Evolutionary conservation across 2,329 filamentous ascomycete genomes (phyloP), one percentile per base, ranked within the genome.

Genomic region (Pseudonectria buxi): DNA sequence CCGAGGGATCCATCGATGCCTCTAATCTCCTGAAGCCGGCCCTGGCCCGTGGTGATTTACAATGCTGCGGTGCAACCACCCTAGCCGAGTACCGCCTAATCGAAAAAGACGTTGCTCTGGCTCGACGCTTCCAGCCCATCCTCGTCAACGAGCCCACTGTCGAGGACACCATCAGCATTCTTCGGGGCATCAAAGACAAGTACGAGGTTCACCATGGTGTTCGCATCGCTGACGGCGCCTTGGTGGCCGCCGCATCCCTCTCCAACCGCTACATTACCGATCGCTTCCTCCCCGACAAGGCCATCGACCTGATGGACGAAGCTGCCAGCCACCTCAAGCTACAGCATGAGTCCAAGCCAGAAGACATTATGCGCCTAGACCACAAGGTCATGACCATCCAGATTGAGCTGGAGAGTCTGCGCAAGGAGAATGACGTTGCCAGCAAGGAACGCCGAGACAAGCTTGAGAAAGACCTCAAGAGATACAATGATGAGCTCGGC

Each of bases 121-220:
- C 92, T 7, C 74, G 92, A 48, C 77, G 92, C 40, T 96, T 98
- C 59, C 92, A 98, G 54, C 89, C 92, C 0, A 95, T 98, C 38
- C 63, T 87, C 25, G 88, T 98, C n/a, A 85, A 81, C 41, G 92
- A 98, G 53, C 92, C 92, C 0, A 82, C 78, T 0, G 89, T 96
- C 1, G 79, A 86, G 48, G 89, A 95, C 48, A 95, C 92, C 0
- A 89, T 98, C 43, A 95, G 87, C 33, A 96, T 98, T 38, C 69
- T 98, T 1, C 80, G 92, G 54, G 92, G 90, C 32, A 95, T 98
- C 67, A 96, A 96, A 57, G 89, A 96, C 55, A 86, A 88, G 47
- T 98, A 98, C 54, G 92, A 96, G 59, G 86, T 96, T 1, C 92
- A 96, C 48, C 92, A 98, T 54, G 90, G 92, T 62, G 90, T 96